phyloP scores from a whole-genome alignment of 2,329 filamentous ascomycete species.

The Penicillium sp. region DNA sequence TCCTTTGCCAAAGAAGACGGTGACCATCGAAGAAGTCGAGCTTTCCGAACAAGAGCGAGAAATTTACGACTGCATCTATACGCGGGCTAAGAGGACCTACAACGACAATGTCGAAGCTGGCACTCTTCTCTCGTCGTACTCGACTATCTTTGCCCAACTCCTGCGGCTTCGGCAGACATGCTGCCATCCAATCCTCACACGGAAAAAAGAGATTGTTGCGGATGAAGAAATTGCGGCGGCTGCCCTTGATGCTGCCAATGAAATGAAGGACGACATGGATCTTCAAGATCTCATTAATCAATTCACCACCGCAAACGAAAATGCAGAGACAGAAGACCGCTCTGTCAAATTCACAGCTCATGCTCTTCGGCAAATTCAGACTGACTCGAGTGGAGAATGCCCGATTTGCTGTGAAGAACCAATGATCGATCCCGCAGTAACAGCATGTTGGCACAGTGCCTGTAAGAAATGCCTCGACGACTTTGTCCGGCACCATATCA shows the following conservation, averaged over 20 bases:
- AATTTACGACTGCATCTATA: conserved; percentile 89
- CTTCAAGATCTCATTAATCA: conserved; percentile 78
- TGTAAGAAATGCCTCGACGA: conserved; percentile 91
- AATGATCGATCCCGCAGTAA: conserved; percentile 92
- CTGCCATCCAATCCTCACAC: conserved; percentile 86
- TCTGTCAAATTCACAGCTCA: conserved; percentile 77
- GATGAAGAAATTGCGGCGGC: conserved; percentile 83
- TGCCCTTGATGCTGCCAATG: conserved; percentile 73
- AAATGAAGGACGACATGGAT: conserved; percentile 94
- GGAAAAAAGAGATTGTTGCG: conserved; percentile 77
- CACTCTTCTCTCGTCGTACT: conserved; percentile 91
- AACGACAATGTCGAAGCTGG: conserved; percentile 84
- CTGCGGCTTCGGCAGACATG: conserved; percentile 88
- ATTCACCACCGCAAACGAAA: conserved; percentile 70
- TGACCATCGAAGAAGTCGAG: conserved; percentile 85
- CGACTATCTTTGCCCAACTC: conserved; percentile 96
- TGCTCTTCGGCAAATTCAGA: conserved; percentile 85
- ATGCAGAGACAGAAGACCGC: conserved; percentile 46
- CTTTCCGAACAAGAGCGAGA: conserved; percentile 80
- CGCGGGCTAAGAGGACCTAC: conserved; percentile 78
- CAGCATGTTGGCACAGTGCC: conserved; percentile 95
- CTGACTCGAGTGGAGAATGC: conserved; percentile 84
- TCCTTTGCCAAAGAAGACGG: conserved; percentile 71
- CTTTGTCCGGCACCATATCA: conserved; percentile 82
- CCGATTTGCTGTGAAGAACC: conserved; percentile 94